Conservation (phyloP, 345 rosid genomes). For the Salix suchowensis region DNA sequence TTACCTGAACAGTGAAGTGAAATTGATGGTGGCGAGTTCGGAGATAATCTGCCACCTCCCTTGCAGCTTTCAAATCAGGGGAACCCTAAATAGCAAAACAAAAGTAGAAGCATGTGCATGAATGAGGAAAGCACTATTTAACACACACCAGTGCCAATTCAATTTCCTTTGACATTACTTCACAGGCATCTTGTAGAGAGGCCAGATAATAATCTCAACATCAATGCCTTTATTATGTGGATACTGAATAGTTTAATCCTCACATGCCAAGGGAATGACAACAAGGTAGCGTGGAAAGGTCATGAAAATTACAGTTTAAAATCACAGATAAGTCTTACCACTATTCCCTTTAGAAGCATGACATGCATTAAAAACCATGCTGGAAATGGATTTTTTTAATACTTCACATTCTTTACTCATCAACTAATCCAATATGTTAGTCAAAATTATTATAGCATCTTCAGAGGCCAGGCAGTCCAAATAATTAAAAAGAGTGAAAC, state of each 20-base stretch:
- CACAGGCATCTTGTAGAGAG: neutral
- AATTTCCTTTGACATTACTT: neutral
- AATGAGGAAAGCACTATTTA: neutral
- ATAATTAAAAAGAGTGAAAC: neutral
- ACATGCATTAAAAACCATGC: neutral
- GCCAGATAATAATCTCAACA: neutral
- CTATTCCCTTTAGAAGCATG: neutral
- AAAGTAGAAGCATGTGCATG: neutral
- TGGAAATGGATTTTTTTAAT: neutral
- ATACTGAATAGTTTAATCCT: neutral
- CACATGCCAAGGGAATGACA: neutral
- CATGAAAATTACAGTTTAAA: neutral
- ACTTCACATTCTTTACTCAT: too few relatives aligned
- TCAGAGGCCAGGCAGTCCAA: neutral
- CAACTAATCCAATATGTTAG: neutral
- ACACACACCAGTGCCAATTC: neutral
- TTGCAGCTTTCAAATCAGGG: constrained; percentile 71
- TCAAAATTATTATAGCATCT: neutral
- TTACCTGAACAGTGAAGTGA: constrained; percentile 72
- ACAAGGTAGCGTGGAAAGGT: neutral
- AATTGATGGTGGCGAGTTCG: constrained; percentile 78
- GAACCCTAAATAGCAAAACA: constrained; percentile 49
- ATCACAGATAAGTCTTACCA: neutral
- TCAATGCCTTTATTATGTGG: neutral
- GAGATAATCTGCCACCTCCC: constrained; percentile 77